These are phyloP conservation scores for Nemania sp. DNA, from an alignment of 2,329 filamentous ascomycete species.

Conservation along the genomic window DNA sequence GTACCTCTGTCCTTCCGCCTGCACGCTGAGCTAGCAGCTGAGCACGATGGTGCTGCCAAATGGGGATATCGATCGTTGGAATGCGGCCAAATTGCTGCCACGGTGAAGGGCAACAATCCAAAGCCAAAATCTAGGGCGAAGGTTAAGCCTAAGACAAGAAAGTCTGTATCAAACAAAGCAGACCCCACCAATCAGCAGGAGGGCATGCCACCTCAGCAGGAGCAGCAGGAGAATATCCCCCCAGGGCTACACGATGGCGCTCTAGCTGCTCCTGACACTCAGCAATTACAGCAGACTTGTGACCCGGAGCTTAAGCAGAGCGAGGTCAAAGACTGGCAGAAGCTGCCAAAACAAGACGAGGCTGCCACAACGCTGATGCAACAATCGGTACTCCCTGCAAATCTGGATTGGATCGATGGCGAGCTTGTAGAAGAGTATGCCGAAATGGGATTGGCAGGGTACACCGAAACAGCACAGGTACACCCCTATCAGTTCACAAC, in stretches of 20 bases:
- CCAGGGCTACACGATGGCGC: not conserved
- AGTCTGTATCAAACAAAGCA: conserved; percentile 30
- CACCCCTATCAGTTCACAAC: conserved; percentile 92
- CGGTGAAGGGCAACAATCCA: conserved; percentile 37
- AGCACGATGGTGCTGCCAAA: conserved; percentile 74
- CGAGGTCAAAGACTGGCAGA: conserved; percentile 58
- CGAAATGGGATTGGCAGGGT: conserved; percentile 73
- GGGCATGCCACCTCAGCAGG: conserved; percentile 7
- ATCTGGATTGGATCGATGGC: conserved; percentile 82
- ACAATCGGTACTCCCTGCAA: conserved; percentile 67
- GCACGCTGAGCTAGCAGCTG: conserved; percentile 80
- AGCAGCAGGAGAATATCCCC: not conserved
- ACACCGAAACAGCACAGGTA: conserved; percentile 84
- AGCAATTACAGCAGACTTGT: conserved; percentile 17
- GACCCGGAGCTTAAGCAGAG: conserved; percentile 25
- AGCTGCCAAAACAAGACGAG: conserved; percentile 62
- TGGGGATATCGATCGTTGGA: conserved; percentile 87
- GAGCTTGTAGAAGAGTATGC: conserved; percentile 71
- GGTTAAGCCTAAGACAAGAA: too few relatives aligned
- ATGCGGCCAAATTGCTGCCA: conserved; percentile 63
- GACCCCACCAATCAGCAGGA: conserved; percentile 40
- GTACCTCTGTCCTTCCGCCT: conserved; percentile 85
- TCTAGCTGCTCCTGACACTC: not conserved
- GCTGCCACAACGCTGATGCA: conserved; percentile 52
- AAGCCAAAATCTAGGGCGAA: conserved; percentile 27